Evolutionary conservation across 306 rosid species (phyloP), one percentile per base, ranked within the genome.

Genomic region (Lagenaria siceraria): DNA sequence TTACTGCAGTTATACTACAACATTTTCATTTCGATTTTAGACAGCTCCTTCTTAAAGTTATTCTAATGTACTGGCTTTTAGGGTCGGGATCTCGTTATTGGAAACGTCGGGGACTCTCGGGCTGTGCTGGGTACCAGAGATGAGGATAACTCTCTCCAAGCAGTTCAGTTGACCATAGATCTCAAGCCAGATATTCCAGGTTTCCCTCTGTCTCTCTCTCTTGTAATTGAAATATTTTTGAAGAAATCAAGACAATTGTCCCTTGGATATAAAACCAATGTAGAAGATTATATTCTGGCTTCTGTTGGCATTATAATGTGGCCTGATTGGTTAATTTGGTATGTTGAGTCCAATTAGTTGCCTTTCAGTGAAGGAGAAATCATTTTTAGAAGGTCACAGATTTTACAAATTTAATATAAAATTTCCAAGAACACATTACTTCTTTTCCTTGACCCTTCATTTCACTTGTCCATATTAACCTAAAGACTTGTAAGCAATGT

Each of bases 151-250:
- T 85, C 84, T 77, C 91, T 94, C 75, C 78, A 70, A 61, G 89
- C 98, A 10, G 81, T 94, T 49, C 98, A 94, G 84, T 85, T 94
- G 90, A 94, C 98, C 48, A 97, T 94, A 83, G 98, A 94, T 88
- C 91, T 94, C 79, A 94, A 94, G 87, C 98, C 98, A 74, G 92
- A 82, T 87, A 92, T 94, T 82, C 98, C 98, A 78, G 98, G 98
- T 92, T 72, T 82, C 48, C 79, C 49, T 76, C 83, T 75, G 43
- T 55, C 29, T 59, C 78, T 59, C 36, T 59, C 64, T 25, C 64
- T 19, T 65, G 29, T 36, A 49, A 10, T 19, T 65, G 51, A 36
- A 64, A n/a, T 21, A 38, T 65, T 36, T 65, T 36, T 36, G 24
- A 31, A 60, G 59, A 60, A 60, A 60, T 60, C 38, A 27, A 60